Percentiles rank a stretch among this genome's conserved stretches.
Evolutionary conservation across 2,329 filamentous ascomycete genomes (phyloP).

Genomic region (Arthrobotrys iridis): DNA sequence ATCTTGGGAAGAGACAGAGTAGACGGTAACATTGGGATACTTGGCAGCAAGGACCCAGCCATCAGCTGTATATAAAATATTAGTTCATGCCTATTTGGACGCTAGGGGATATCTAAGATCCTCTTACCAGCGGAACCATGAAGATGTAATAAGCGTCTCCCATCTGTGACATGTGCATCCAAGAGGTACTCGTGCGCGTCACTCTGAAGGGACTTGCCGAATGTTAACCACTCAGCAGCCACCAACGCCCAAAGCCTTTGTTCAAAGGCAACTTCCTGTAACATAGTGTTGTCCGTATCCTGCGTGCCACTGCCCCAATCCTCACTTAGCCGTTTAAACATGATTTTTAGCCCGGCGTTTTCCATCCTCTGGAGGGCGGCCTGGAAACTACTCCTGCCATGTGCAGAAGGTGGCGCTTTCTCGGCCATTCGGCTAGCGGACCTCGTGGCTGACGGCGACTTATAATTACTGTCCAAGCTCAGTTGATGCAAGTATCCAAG

Average conservation of each 20-base stretch:
- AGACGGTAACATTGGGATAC: slow-evolving; percentile 53
- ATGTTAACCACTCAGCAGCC: slow-evolving; percentile 54
- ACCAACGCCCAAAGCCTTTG: slow-evolving; percentile 53
- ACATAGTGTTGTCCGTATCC: slow-evolving; percentile 31
- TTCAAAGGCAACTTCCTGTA: slow-evolving; percentile 53
- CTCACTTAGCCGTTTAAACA: slow-evolving; percentile 54
- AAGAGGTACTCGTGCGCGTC: slow-evolving; percentile 52
- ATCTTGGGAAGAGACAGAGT: slow-evolving; percentile 51
- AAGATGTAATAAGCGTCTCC: slow-evolving; percentile 48
- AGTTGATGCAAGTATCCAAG: slow-evolving; percentile 17
- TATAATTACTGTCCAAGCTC: slow-evolving; percentile 23
- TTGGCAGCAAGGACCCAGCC: slow-evolving; percentile 55
- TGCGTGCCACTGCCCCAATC: slow-evolving; percentile 49
- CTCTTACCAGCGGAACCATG: slow-evolving; percentile 52
- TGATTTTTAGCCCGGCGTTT: slow-evolving; percentile 54
- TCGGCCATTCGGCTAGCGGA: slow-evolving; percentile 41
- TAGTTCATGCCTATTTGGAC: too few species aligned
- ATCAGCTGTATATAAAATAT: slow-evolving; percentile 45
- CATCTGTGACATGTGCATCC: slow-evolving; percentile 40
- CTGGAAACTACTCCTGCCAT: slow-evolving; percentile 43
- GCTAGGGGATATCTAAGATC: too few species aligned
- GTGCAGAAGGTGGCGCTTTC: slow-evolving; percentile 12
- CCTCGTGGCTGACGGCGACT: slow-evolving; percentile 10
- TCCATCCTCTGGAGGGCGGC: slow-evolving; percentile 50
- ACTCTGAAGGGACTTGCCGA: slow-evolving; percentile 53